Conservation (phyloP, 2,329 filamentous ascomycete species). For the Aspergillus pseudotamarii region DNA sequence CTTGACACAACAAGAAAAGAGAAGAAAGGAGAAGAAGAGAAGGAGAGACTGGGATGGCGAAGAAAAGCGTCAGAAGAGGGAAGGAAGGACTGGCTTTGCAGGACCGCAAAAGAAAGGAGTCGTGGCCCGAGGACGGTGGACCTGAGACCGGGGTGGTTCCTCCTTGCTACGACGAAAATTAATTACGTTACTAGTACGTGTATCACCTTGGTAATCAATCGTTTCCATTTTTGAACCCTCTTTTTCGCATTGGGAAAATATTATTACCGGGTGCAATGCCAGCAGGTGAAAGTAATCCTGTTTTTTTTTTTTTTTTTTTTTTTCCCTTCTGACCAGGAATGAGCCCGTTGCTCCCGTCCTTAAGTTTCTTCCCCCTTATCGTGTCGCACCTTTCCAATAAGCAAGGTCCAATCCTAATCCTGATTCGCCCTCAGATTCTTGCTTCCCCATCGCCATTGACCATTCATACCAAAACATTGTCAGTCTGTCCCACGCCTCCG, state of each 20-base stretch:
- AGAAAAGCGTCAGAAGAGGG: slow-evolving; percentile 21
- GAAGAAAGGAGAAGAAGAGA: slow-evolving; percentile 38
- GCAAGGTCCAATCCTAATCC: background rate
- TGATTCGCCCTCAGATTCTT: slow-evolving; percentile 15
- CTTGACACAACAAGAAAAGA: slow-evolving; percentile 22
- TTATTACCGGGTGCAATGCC: background rate
- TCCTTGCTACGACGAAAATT: slow-evolving; percentile 21
- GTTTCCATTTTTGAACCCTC: background rate
- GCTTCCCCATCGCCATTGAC: slow-evolving; percentile 6
- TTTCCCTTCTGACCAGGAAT: slow-evolving; percentile 16
- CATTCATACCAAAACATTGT: slow-evolving; percentile 7
- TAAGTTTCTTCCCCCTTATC: slow-evolving; percentile 7
- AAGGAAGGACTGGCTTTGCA: slow-evolving; percentile 21
- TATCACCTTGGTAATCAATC: slow-evolving; percentile 4
- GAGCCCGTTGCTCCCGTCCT: slow-evolving; percentile 11
- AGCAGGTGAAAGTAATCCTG: background rate
- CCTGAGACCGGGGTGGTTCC: slow-evolving; percentile 18
- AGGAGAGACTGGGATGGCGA: slow-evolving; percentile 22
- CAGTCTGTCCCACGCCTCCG: background rate
- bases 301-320: slow-evolving; percentile 2
- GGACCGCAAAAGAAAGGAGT: slow-evolving; percentile 36
- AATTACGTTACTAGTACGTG: slow-evolving; percentile 1
- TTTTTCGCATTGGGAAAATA: background rate
- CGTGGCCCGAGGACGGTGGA: slow-evolving; percentile 29
- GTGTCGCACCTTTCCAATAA: slow-evolving; percentile 22